Percentiles rank a stretch among this genome's conserved stretches.
These are phyloP conservation scores for Pulveroboletus sp. DNA, from an alignment of 768 basidiomycete species.

Conservation along the genomic window DNA sequence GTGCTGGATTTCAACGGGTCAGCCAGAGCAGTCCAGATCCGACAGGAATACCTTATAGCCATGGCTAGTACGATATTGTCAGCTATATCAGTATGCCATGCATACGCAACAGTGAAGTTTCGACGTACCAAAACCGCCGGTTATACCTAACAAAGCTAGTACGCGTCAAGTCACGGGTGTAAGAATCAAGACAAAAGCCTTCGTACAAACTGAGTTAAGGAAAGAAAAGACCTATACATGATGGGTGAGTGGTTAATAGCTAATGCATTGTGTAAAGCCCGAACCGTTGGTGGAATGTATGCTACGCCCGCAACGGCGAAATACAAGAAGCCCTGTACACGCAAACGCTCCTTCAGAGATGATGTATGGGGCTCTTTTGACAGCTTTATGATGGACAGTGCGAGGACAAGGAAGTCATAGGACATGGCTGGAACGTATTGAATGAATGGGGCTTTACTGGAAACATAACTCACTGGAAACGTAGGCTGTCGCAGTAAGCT, in stretches of 20 bases:
- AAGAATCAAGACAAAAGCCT: not conserved
- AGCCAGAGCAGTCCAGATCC: not conserved
- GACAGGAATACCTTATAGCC: constrained; percentile 7
- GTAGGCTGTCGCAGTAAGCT: constrained; percentile 2
- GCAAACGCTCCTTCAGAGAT: constrained; percentile 10
- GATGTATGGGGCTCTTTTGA: constrained; percentile 9
- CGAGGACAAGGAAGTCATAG: constrained; percentile 20
- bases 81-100: not conserved
- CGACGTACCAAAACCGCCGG: constrained; percentile 8
- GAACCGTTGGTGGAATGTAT: constrained; percentile 13
- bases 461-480: constrained; percentile 17
- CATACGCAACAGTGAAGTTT: not conserved
- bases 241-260: not conserved
- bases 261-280: not conserved
- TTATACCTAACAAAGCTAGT: constrained; percentile 9
- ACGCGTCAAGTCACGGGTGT: not conserved
- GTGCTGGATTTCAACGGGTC: constrained; percentile 2
- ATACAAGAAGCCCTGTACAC: constrained; percentile 17
- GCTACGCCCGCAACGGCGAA: constrained; percentile 10
- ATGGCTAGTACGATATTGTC: constrained; percentile 4
- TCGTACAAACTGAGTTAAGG: constrained; percentile 8
- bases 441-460: not conserved
- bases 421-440: constrained; percentile 9
- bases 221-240: constrained; percentile 9
- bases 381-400: constrained; percentile 14